phyloP scores from a whole-genome alignment of 257 asterid species.

The Oldenlandia corymbosa region DNA sequence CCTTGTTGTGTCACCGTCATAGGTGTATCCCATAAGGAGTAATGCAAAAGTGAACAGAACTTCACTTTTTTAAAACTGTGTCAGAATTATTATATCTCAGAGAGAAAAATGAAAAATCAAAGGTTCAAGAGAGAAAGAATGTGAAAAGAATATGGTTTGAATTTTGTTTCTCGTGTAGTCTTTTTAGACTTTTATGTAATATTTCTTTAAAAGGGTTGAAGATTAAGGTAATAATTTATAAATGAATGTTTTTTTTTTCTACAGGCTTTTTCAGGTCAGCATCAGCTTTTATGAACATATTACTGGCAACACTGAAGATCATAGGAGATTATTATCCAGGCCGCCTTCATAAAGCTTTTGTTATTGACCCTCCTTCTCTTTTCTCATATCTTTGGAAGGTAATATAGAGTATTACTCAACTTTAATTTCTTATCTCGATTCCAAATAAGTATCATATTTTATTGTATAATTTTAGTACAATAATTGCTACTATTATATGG shows the following conservation, averaged over 20 bases:
- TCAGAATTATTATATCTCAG: conserved; percentile 43
- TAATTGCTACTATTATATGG: no score
- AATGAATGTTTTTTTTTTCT: conserved; percentile 13
- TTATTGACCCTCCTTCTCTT: conserved; percentile 86
- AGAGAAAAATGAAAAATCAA: conserved; percentile 28
- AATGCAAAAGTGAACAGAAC: conserved; percentile 39
- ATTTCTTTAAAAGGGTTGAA: conserved; percentile 28
- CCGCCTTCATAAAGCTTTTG: conserved; percentile 70
- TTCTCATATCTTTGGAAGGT: conserved; percentile 98
- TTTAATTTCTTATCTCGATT: no score
- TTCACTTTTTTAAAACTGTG: conserved; percentile 38
- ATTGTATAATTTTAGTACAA: no score
- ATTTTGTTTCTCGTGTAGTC: conserved; percentile 23
- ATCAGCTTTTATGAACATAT: conserved; percentile 80
- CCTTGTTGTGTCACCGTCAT: conserved; percentile 50
- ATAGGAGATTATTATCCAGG: conserved; percentile 76
- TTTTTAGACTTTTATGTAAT: conserved; percentile 8
- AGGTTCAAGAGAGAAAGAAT: no score
- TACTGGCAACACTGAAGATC: conserved; percentile 67
- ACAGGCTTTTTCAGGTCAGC: conserved; percentile 98
- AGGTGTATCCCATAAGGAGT: conserved; percentile 27
- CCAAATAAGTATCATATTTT: no score
- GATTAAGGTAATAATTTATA: conserved; percentile 22
- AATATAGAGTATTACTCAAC: no score
- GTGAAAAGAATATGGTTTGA: conserved; percentile 19